Evolutionary conservation across 257 asterid species (phyloP).

Genomic region (Coffea canephora): DNA sequence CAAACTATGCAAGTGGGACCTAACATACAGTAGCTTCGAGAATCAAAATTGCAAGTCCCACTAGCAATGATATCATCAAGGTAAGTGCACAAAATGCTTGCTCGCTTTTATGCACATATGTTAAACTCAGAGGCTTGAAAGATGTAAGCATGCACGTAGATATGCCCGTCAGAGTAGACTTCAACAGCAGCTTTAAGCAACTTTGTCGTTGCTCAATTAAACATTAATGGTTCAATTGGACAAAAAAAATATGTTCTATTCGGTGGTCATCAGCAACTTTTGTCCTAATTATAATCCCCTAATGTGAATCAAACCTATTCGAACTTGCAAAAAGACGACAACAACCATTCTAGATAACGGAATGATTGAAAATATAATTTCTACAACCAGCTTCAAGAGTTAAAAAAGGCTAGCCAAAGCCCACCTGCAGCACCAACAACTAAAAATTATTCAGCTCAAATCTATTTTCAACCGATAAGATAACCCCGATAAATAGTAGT

Average conservation of each 20-base stretch:
- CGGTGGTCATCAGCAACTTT: not conserved
- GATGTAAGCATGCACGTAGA: too few relatives aligned
- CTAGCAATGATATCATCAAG: not conserved
- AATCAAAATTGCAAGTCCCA: not conserved
- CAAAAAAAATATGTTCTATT: not conserved
- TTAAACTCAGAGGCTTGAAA: not conserved
- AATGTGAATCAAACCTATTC: not conserved
- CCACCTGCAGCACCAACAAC: not conserved
- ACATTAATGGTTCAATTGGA: not conserved
- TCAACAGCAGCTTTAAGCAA: not conserved
- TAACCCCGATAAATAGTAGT: not conserved
- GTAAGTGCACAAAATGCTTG: not conserved
- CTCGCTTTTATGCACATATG: slow-evolving; percentile 4
- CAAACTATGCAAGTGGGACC: not conserved
- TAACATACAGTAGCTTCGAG: not conserved
- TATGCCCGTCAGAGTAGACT: not conserved
- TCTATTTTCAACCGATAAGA: not conserved
- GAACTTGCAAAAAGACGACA: slow-evolving; percentile 3
- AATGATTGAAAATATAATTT: not conserved
- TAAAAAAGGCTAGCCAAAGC: not conserved
- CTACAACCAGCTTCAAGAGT: not conserved
- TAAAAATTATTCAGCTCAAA: not conserved
- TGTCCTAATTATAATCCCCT: not conserved
- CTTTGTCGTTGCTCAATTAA: not conserved
- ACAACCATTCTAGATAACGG: not conserved